Percentiles rank a stretch among this genome's conserved stretches.
Conservation (phyloP, 2,329 filamentous ascomycete species). For the Clarireedia paspali region DNA sequence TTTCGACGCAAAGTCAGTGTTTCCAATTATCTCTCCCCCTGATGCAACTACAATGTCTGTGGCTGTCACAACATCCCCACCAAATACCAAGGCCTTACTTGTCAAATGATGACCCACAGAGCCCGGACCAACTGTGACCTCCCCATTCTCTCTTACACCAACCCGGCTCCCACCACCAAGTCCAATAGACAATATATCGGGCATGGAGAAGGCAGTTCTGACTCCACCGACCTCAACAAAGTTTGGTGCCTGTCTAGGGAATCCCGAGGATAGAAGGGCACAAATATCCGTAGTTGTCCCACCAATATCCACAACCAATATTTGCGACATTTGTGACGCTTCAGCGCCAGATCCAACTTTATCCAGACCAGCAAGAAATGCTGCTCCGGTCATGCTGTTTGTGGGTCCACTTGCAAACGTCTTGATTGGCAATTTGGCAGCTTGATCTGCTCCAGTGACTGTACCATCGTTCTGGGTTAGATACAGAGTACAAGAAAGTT, state of each 20-base stretch:
- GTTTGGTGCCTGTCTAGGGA: conserved; percentile 49
- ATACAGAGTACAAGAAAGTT: conserved; percentile 46
- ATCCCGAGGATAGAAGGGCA: conserved; percentile 46
- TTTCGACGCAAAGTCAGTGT: too few relatives aligned
- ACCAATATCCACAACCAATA: conserved; percentile 36
- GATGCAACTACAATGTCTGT: conserved; percentile 38
- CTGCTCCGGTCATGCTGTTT: conserved; percentile 54
- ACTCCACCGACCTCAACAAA: conserved; percentile 50
- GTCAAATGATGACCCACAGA: conserved; percentile 45
- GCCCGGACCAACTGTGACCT: conserved; percentile 46
- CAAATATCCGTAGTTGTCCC: conserved; percentile 53
- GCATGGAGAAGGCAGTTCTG: conserved; percentile 48
- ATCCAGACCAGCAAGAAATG: conserved; percentile 42
- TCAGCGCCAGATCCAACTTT: conserved; percentile 40
- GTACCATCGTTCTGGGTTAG: conserved; percentile 57
- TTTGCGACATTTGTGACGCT: too few relatives aligned
- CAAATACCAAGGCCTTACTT: conserved; percentile 42
- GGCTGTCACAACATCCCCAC: conserved; percentile 45
- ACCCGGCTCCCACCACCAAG: too few relatives aligned
- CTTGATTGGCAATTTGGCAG: conserved; percentile 46
- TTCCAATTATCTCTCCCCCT: conserved; percentile 5
- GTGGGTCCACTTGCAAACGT: conserved; percentile 55
- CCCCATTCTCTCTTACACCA: conserved; percentile 31
- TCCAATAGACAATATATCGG: conserved; percentile 44
- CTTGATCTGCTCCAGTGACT: conserved; percentile 42